Evolutionary conservation across 306 rosid species (phyloP).

Genomic region (Castanea crenata): DNA sequence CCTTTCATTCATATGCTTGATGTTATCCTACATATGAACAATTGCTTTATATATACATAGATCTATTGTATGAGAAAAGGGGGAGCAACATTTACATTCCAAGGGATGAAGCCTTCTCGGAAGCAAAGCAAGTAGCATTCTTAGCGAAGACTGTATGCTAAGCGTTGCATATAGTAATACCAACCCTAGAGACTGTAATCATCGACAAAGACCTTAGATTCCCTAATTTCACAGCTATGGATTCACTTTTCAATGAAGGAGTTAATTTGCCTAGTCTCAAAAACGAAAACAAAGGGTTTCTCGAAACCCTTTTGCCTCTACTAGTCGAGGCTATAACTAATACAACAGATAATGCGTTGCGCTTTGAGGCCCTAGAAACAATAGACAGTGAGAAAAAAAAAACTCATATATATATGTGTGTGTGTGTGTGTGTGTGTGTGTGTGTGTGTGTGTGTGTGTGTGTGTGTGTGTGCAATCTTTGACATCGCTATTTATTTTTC

Average conservation of each 20-base stretch:
- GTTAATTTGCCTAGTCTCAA: constrained; percentile 34
- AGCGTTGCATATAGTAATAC: constrained; percentile 41
- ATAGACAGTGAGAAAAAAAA: constrained; percentile 40
- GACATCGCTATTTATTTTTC: too few relatives aligned
- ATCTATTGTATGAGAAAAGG: constrained; percentile 43
- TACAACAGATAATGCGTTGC: constrained; percentile 37
- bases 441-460: too few relatives aligned
- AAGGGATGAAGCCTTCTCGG: constrained; percentile 59
- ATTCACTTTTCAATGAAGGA: constrained; percentile 51
- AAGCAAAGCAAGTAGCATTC: constrained; percentile 42
- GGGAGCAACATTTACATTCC: constrained; percentile 49
- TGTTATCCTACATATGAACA: too few relatives aligned
- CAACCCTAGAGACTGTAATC: constrained; percentile 20
- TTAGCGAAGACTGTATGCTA: constrained; percentile 28
- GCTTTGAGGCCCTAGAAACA: constrained; percentile 49
- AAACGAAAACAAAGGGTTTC: background rate
- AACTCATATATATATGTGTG: background rate
- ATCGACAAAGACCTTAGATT: constrained; percentile 32
- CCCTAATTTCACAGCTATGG: constrained; percentile 48
- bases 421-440: too few relatives aligned
- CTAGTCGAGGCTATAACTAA: constrained; percentile 29
- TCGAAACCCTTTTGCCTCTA: constrained; percentile 37
- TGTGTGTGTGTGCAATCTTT: background rate
- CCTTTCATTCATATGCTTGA: background rate
- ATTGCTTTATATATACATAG: constrained; percentile 21